These are phyloP conservation scores for Scedosporium boydii DNA, from an alignment of 2,329 filamentous ascomycete genomes.

Conservation along the genomic window DNA sequence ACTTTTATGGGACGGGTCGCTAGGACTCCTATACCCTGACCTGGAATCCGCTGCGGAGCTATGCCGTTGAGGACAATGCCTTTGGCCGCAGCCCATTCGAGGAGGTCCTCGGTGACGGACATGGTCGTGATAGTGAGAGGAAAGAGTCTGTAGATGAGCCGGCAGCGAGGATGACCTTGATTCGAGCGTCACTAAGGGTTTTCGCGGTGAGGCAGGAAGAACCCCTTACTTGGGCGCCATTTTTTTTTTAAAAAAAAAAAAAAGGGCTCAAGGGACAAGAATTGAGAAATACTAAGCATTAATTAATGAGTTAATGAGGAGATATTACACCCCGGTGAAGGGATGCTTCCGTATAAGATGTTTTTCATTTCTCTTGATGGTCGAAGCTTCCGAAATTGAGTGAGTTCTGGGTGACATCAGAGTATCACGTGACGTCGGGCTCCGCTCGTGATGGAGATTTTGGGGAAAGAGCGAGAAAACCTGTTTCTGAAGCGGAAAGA, in stretches of 20 bases:
- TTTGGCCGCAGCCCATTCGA: constrained; percentile 52
- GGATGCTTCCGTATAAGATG: neutral
- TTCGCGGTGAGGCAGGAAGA: too few relatives aligned
- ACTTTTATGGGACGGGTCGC: constrained; percentile 60
- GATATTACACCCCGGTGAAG: neutral
- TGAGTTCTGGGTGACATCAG: neutral
- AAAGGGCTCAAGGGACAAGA: too few relatives aligned
- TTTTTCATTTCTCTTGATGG: neutral
- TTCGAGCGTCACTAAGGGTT: too few relatives aligned
- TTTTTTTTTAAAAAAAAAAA: too few relatives aligned
- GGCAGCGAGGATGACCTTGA: too few relatives aligned
- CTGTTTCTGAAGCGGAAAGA: neutral
- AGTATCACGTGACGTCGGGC: neutral
- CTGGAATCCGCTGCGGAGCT: constrained; percentile 55
- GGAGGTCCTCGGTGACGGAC: neutral
- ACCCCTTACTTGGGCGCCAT: too few relatives aligned
- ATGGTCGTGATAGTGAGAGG: neutral
- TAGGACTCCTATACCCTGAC: constrained; percentile 69
- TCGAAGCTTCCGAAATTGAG: neutral
- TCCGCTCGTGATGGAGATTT: neutral
- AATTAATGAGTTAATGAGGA: neutral
- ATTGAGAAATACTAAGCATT: neutral
- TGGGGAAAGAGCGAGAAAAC: neutral
- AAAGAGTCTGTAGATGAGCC: neutral
- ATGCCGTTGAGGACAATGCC: constrained; percentile 62